These are phyloP conservation scores for Lentinula sp. DNA, from an alignment of 768 basidiomycete genomes.

Conservation along the genomic window DNA sequence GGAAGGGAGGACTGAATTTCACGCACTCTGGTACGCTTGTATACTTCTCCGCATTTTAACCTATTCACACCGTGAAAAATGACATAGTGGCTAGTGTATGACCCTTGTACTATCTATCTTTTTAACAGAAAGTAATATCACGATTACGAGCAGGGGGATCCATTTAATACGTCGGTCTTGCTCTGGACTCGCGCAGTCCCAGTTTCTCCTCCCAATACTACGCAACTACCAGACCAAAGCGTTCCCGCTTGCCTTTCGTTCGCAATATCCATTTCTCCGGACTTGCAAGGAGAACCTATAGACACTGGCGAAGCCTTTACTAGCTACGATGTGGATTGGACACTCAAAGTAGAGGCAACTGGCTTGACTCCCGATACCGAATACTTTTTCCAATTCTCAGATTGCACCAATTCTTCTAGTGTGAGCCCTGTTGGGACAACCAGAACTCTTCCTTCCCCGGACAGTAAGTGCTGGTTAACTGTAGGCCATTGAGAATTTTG, in stretches of 20 bases:
- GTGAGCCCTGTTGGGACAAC: slow-evolving; percentile 45
- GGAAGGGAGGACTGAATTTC: slow-evolving; percentile 46
- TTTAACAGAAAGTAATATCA: slow-evolving; percentile 8
- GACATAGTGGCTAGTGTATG: slow-evolving; percentile 41
- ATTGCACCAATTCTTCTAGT: slow-evolving; percentile 40
- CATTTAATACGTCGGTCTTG: slow-evolving; percentile 45
- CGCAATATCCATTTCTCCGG: slow-evolving; percentile 32
- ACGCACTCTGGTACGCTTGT: slow-evolving; percentile 34
- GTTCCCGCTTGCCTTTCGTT: slow-evolving; percentile 46
- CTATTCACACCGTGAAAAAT: not conserved
- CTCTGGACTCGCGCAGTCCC: slow-evolving; percentile 54
- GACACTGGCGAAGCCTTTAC: slow-evolving; percentile 48
- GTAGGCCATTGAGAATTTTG: not conserved
- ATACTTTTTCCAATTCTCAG: slow-evolving; percentile 51
- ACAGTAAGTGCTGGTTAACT: slow-evolving; percentile 28
- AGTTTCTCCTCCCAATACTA: slow-evolving; percentile 17
- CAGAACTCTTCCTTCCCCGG: slow-evolving; percentile 39
- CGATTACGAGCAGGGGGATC: slow-evolving; percentile 38
- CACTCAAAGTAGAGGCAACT: slow-evolving; percentile 53
- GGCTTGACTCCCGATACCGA: slow-evolving; percentile 43
- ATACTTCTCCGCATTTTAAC: not conserved
- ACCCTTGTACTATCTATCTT: slow-evolving; percentile 3
- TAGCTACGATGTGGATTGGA: slow-evolving; percentile 53
- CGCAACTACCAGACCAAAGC: slow-evolving; percentile 37
- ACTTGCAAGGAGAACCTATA: slow-evolving; percentile 26